Base-by-base conservation (phyloP, 2,329 filamentous ascomycete species). In the Trichoderma atrobrunneum region DNA sequence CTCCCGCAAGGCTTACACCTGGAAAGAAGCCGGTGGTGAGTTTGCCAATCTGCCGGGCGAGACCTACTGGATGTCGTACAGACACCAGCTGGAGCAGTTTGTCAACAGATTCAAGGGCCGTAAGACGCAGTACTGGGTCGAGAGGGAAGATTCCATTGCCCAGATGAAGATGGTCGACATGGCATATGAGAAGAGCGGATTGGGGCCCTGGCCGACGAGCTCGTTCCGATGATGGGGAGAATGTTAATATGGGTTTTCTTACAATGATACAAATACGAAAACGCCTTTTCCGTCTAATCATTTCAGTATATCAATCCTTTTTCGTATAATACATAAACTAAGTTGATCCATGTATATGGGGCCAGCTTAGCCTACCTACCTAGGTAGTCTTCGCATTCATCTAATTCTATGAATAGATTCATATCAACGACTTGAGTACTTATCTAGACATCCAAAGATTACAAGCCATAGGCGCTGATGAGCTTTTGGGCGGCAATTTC, bases 41-140 rank as follows among this genome's bases (percentile, higher is more conserved):
- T 70, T 70, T 28, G 43, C 36, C 12, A 74, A 77, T 26, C 74
- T 76, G 54, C 76, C 78, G 3, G 78, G 80, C 11, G 79, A 83
- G 76, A 75, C 75, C 2, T 82, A 77, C 70, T 86, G 84, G 85
- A 78, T 79, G 34, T 81, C 82, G 16, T 86, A 85, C 75, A 80
- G 83, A 8, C 79, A 85, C 75, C 81, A 84, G 79, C 79, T 87
- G 34, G 84, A 87, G 76, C 79, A 82, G 72, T 87, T 87, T 75
- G 84, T 87, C 14, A 82, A 86, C 76, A 78, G 77, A 36, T 74
- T 87, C 61, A 81, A 80, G 60, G 83, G 82, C 0, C 77, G 81
- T 1, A 72, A 81, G 68, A 80, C 80, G 5, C 79, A 78, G 1
- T 72, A 79, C 3, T 86, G 85, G 83, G 77, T 87, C 8, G 75